Evolutionary conservation across 2,329 filamentous ascomycete genomes (phyloP), one percentile per base, ranked within the genome.

Genomic region (Claviceps digitariae): DNA sequence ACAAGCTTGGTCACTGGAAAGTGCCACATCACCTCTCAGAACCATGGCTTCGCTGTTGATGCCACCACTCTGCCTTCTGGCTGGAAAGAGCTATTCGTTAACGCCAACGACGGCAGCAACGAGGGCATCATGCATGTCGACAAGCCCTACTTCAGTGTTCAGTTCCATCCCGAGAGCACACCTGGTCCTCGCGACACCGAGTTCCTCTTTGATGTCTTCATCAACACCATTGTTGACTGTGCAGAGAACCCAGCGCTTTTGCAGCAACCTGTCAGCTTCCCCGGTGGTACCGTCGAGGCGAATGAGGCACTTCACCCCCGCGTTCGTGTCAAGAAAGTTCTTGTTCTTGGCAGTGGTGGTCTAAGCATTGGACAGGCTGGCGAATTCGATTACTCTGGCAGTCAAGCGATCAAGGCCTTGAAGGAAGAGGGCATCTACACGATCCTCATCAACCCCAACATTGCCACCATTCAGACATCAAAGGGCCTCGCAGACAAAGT

Each of bases 401-500:
- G 87, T 69, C 93, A 98, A 71, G 93, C 91, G 47, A 97, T 98
- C 76, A 98, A 98, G 75, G 93, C 93, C 40, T 68, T 98, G 62
- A 97, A 97, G 72, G 87, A 97, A 69, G 93, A 97, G 72, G 91
- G 90, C 56, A 96, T 97, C 63, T 97, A 96, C 75, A 96, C 93
- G 3, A 85, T 98, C 58, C 76, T 98, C 58, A 97, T 98, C 78
- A 98, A 98, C 73, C 93, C 93, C 54, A 98, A 98, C 68, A 97
- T 98, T 67, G 93, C 93, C 60, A 98, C 93, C 0, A 97, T 97
- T 57, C 93, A 98, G 69, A 98, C 93, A 4, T 97, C 93, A 52
- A 96, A 96, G 73, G 93, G 93, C 59, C 76, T 98, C 52, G 93
- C 93, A 15, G 93, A 98, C 71, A 97, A 97, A 76, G 93, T 98